Conservation (phyloP, 768 basidiomycete genomes). For the Cystobasidium onofrii region DNA sequence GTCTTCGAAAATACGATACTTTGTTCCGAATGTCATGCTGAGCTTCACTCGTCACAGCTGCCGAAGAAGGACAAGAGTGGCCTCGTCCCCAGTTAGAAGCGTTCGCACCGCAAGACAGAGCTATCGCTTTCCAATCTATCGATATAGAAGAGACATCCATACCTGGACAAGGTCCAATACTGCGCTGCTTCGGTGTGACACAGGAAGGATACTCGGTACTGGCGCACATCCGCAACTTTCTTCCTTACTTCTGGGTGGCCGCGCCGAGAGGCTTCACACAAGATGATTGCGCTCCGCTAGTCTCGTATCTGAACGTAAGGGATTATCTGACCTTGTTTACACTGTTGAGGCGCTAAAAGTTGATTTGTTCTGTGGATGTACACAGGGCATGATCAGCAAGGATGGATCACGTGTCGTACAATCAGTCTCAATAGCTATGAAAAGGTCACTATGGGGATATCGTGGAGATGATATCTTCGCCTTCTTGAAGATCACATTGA, state of each 20-base stretch:
- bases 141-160: slow-evolving; percentile 68
- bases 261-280: slow-evolving; percentile 72
- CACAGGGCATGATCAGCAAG: slow-evolving; percentile 9
- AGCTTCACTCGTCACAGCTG: slow-evolving; percentile 13
- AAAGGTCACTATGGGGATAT: slow-evolving; percentile 71
- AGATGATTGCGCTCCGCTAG: slow-evolving; percentile 61
- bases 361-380: neutral
- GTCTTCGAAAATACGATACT: neutral
- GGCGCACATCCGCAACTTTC: slow-evolving; percentile 68
- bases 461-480: slow-evolving; percentile 65
- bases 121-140: slow-evolving; percentile 72
- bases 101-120: neutral
- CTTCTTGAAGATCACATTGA: slow-evolving; percentile 76
- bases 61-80: slow-evolving; percentile 54
- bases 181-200: slow-evolving; percentile 83
- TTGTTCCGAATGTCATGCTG: neutral
- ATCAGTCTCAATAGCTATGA: slow-evolving; percentile 38
- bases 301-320: slow-evolving; percentile 67
- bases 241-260: slow-evolving; percentile 87
- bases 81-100: slow-evolving; percentile 51
- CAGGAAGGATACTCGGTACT: slow-evolving; percentile 79
- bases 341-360: neutral
- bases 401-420: slow-evolving; percentile 17
- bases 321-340: neutral
- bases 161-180: slow-evolving; percentile 50